Conservation (phyloP, 495 filamentous ascomycete genomes). For the Lepraria neglecta region DNA sequence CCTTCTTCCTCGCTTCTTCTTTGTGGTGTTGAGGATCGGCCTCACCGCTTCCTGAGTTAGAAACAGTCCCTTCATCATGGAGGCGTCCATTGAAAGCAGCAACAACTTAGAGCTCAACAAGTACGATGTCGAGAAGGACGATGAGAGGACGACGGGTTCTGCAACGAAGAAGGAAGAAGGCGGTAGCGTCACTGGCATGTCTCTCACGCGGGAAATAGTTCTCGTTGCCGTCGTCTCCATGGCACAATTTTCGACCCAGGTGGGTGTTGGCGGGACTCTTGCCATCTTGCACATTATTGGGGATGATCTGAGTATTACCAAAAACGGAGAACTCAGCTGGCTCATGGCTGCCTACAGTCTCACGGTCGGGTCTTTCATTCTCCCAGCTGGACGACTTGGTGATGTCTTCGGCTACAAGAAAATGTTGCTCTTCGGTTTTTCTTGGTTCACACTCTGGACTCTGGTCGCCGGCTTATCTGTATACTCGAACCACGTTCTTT, state of each 20-base stretch:
- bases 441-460: conserved; percentile 54
- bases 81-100: too few relatives aligned
- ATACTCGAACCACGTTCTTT: conserved; percentile 44
- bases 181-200: conserved; percentile 10
- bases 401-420: conserved; percentile 53
- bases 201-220: conserved; percentile 34
- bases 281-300: conserved; percentile 34
- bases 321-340: conserved; percentile 39
- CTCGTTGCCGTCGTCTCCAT: conserved; percentile 41
- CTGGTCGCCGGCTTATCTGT: conserved; percentile 44
- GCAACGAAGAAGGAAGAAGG: too few relatives aligned
- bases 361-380: conserved; percentile 57
- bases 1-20: too few relatives aligned
- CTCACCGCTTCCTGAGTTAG: too few relatives aligned
- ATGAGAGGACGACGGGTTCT: too few relatives aligned
- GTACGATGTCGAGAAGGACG: too few relatives aligned
- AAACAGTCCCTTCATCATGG: too few relatives aligned
- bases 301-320: conserved; percentile 14
- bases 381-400: conserved; percentile 52
- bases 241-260: conserved; percentile 42
- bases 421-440: conserved; percentile 49
- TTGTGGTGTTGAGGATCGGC: too few relatives aligned
- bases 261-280: conserved; percentile 34
- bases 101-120: too few relatives aligned
- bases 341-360: conserved; percentile 50